phyloP scores from a whole-genome alignment of 371 early-diverging fungal genomes.

The Rhizopus arrhizus region DNA sequence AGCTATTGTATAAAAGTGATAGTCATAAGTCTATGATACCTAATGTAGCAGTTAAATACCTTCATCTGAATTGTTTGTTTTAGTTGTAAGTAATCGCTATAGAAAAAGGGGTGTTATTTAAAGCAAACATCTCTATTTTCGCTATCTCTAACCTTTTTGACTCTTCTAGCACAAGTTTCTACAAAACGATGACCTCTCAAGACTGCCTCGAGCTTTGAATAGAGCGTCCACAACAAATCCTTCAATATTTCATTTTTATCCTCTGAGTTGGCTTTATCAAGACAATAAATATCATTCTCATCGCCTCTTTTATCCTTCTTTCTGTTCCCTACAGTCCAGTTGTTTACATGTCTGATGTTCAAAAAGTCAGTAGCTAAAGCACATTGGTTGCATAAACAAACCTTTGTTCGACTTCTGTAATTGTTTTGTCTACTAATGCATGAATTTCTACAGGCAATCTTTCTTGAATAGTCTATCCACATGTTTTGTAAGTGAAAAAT shows the following conservation, averaged over 20 bases:
- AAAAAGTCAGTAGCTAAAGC: neutral
- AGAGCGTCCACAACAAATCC: conserved; percentile 81
- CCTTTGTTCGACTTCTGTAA: conserved; percentile 84
- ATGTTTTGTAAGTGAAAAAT: neutral
- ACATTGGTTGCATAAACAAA: conserved; percentile 23
- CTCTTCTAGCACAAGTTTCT: conserved; percentile 48
- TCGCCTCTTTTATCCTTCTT: conserved; percentile 28
- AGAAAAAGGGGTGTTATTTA: neutral
- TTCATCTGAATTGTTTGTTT: conserved; percentile 19
- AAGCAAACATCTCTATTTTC: neutral
- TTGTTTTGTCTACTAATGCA: conserved; percentile 84
- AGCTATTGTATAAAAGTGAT: conserved; percentile 8
- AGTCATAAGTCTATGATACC: neutral
- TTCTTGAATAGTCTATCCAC: conserved; percentile 66
- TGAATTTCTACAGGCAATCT: conserved; percentile 81
- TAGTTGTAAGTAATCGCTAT: conserved; percentile 28
- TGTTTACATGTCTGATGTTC: conserved; percentile 16
- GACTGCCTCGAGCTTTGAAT: conserved; percentile 81
- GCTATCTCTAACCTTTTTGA: conserved; percentile 42
- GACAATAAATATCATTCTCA: conserved; percentile 48
- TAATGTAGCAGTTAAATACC: conserved; percentile 12
- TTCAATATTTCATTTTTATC: conserved; percentile 73
- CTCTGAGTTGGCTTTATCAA: conserved; percentile 52
- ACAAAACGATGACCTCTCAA: conserved; percentile 82
- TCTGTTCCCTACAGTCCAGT: neutral